These are phyloP conservation scores for Blastomyces silverae DNA, from an alignment of 2,329 filamentous ascomycete genomes.

Conservation along the genomic window DNA sequence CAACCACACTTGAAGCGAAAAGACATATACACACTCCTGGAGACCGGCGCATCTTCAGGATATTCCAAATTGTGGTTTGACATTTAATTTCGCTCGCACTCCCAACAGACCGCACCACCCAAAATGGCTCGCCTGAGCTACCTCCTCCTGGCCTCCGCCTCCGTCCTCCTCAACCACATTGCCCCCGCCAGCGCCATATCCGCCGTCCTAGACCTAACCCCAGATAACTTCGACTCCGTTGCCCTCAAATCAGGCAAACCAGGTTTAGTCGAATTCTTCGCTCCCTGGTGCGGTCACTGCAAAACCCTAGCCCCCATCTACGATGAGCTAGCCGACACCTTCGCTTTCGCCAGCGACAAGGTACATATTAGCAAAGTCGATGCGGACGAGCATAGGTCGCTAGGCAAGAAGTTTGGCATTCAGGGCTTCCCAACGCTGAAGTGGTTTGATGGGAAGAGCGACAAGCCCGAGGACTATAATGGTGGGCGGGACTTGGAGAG, in stretches of 20 bases:
- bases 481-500: constrained; percentile 83
- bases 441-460: constrained; percentile 93
- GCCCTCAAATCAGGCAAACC: constrained; percentile 90
- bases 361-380: constrained; percentile 94
- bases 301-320: constrained; percentile 93
- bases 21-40: not conserved
- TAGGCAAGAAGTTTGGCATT: constrained; percentile 80
- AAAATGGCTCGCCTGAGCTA: constrained; percentile 44
- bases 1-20: not conserved
- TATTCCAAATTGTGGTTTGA: not conserved
- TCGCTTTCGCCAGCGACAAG: constrained; percentile 65
- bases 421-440: constrained; percentile 97
- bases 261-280: constrained; percentile 95
- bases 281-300: constrained; percentile 98
- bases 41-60: constrained; percentile 2
- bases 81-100: not conserved
- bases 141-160: constrained; percentile 42
- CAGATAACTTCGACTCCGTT: constrained; percentile 83
- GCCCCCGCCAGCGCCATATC: constrained; percentile 63
- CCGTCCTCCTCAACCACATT: constrained; percentile 44
- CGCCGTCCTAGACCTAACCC: constrained; percentile 81
- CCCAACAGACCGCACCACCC: constrained; percentile 1
- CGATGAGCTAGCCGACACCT: constrained; percentile 74
- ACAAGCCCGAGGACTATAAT: constrained; percentile 75
- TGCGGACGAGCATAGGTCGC: constrained; percentile 75